Conservation (phyloP, 2,329 filamentous ascomycete species). For the Alternaria infectoria region DNA sequence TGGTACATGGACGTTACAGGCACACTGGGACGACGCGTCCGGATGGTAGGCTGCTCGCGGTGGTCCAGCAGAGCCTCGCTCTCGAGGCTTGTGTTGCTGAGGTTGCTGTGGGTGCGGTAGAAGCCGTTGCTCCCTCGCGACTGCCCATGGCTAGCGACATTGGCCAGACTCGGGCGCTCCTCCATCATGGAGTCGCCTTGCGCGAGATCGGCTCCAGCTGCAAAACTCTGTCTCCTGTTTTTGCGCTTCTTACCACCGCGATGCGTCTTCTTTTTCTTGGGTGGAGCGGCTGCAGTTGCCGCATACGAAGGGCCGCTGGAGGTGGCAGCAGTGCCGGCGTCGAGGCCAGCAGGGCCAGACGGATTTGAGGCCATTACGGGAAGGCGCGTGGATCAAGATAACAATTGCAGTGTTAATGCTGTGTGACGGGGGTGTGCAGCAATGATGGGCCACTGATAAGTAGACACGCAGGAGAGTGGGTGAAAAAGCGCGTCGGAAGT, state of each 20-base stretch:
- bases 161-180: slow-evolving; percentile 56
- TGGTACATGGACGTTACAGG: slow-evolving; percentile 43
- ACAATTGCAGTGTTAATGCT: slow-evolving; percentile 4
- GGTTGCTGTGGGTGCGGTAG: slow-evolving; percentile 63
- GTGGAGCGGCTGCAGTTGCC: slow-evolving; percentile 19
- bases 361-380: slow-evolving; percentile 27
- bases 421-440: background rate
- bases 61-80: slow-evolving; percentile 90
- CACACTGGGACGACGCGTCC: slow-evolving; percentile 53
- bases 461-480: slow-evolving; percentile 1
- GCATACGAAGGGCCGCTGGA: slow-evolving; percentile 20
- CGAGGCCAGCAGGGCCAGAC: slow-evolving; percentile 9
- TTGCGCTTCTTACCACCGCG: slow-evolving; percentile 80
- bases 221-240: slow-evolving; percentile 80
- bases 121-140: slow-evolving; percentile 56
- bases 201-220: slow-evolving; percentile 60
- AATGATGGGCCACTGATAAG: slow-evolving; percentile 8
- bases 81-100: slow-evolving; percentile 86
- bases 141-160: slow-evolving; percentile 38
- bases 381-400: background rate
- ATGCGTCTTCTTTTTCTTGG: slow-evolving; percentile 72
- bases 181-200: slow-evolving; percentile 60
- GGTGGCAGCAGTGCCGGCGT: slow-evolving; percentile 15
- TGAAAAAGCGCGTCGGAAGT: background rate
- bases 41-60: slow-evolving; percentile 60